Base-by-base conservation (phyloP, 164 flowering plant species). In the Cinnamomum micranthum region DNA sequence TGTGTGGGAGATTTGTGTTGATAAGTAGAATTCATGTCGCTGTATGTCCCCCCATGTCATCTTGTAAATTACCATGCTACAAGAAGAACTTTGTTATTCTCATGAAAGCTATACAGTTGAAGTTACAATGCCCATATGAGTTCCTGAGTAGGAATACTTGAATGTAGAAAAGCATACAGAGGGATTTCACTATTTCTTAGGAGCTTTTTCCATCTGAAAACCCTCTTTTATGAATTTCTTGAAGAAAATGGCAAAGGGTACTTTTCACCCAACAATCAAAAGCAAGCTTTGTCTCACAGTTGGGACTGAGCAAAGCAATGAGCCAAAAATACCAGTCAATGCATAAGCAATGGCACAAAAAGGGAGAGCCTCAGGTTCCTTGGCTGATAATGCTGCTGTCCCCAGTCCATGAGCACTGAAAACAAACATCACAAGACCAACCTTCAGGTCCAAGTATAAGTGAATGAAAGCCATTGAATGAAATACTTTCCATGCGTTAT, bases 291-390 rank as follows among this genome's bases (percentile, higher is more conserved):
- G 95, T 78, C 98, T 84, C 17, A 93, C 91, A 35, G 81, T 81
- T 19, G 99, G 98, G 74, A 93, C 79, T 3, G 98, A 91, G 82
- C 99, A 93, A 69, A 95, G 71, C 74, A 95, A 64, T 47, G 97
- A 95, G 66, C 97, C 98, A 79, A 93, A 92, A 59, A 95, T 92
- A 6, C 98, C 99, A 11, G 93, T 95, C 15, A 95, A 88, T 2
- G 91, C 98, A 81, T 93, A 95, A 59, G 99, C 99, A 79, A 93
- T 95, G 71, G 99, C 99, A 70, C 98, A 95, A 63, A 95, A 95
- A 28, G 99, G 98, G 65, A 95, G 97, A 70, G 99, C 98, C 84
- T 95, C 99, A 2, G 99, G 98, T 83, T 95, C 98, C 82, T 95
- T 95, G 13, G 97, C 96, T 71, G 97, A 90, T 77, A 95, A 84